Base-by-base conservation (phyloP, 306 rosid species). In the Geum urbanum region DNA sequence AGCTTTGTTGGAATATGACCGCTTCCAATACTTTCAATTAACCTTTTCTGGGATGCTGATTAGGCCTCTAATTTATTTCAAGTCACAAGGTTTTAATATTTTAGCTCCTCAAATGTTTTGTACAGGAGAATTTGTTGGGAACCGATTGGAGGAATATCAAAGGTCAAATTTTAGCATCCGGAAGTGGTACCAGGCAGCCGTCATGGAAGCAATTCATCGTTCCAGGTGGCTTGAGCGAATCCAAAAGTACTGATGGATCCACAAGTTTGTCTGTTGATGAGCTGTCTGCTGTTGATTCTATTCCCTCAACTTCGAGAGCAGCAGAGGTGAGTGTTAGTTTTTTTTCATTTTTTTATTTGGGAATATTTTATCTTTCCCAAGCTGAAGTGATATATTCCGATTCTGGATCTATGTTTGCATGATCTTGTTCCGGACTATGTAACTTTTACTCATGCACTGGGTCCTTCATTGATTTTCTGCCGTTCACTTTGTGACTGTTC, bases 241-340 rank as follows among this genome's bases (percentile, higher is more conserved):
- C 92, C 0, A 95, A 89, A 79, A 91, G 97, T 64, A 89, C 91
- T 0, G 99, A 89, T 85, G 92, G 90, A 74, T 95, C 92, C 0
- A 87, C 89, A 51, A 91, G 91, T 79, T 68, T 95, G 73, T 91
- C 95, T 9, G 78, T 84, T 24, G 97, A 95, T 55, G 99, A 89
- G 43, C 84, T 87, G 2, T 66, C 85, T 39, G 85, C 84, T 71
- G 87, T 84, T 56, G 97, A 89, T 86, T 89, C 95, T 18, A 59
- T 86, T 71, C 88, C 99, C 62, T 87, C 96, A 69, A 84, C 91
- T 64, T 91, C 96, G 54, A 87, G 96, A 74, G 87, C 88, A 43
- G 86, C 87, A 62, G 99, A 95, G 86, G 99, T 84, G 81, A 84
- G 85, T 62, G 48, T 75, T 40, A 16, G 51, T 52, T 41, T 58